Percentiles rank a stretch among this genome's conserved stretches.
Conservation (phyloP, 1,284 basidiomycete genomes). For the Fomitopsis palustris region DNA sequence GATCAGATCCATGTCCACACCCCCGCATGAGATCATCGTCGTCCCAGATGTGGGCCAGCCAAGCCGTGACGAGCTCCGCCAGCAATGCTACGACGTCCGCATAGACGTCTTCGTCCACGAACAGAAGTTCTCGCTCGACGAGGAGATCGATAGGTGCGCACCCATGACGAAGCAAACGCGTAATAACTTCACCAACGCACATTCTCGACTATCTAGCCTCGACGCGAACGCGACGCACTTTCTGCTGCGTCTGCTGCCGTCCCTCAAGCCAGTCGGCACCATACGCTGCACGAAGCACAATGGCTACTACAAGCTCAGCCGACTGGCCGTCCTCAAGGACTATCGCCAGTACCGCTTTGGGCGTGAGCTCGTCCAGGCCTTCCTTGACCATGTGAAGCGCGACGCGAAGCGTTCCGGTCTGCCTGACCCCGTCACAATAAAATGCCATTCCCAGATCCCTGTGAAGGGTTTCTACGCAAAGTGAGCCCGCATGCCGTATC, state of each 20-base stretch:
- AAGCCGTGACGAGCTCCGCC: conserved; percentile 32
- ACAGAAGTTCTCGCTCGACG: conserved; percentile 67
- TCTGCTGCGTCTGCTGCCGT: conserved; percentile 60
- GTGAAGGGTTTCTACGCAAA: conserved; percentile 71
- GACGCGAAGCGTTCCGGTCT: conserved; percentile 25
- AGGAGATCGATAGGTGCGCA: conserved; percentile 67
- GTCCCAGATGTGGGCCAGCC: conserved; percentile 35
- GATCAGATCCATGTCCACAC: conserved; percentile 6
- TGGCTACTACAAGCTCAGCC: conserved; percentile 61
- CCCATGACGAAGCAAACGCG: conserved; percentile 8
- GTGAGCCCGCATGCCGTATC: conserved; percentile 39
- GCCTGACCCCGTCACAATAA: conserved; percentile 35
- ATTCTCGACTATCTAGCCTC: conserved; percentile 35
- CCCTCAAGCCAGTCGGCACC: conserved; percentile 62
- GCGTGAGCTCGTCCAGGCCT: conserved; percentile 51
- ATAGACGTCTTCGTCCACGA: conserved; percentile 67
- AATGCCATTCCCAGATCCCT: conserved; percentile 66
- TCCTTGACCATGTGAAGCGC: conserved; percentile 57
- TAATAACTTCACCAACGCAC: conserved; percentile 1
- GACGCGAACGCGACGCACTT: conserved; percentile 67
- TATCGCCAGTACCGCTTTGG: conserved; percentile 66
- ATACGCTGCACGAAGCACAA: conserved; percentile 42
- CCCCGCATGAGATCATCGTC: conserved; percentile 55
- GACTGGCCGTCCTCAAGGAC: conserved; percentile 63
- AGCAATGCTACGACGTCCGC: conserved; percentile 63